phyloP scores from a whole-genome alignment of 139 green algal species.

The Limnomonas spitsbergensis region DNA sequence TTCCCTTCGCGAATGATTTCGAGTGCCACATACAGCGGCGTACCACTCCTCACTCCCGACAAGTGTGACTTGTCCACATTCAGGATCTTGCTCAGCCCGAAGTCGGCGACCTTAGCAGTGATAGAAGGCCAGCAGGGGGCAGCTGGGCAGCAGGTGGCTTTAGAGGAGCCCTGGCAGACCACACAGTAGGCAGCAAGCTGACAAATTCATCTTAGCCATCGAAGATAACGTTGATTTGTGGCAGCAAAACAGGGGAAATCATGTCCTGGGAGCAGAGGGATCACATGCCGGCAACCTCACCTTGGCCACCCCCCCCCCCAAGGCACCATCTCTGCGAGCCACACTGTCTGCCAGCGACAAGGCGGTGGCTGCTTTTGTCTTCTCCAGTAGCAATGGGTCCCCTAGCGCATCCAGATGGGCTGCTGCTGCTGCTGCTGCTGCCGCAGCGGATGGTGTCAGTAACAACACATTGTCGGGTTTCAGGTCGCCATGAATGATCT shows the following conservation, averaged over 20 bases:
- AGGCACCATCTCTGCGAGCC: not conserved
- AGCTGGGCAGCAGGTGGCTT: too few relatives aligned
- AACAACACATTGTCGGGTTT: slow-evolving; percentile 22
- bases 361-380: not conserved
- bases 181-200: too few relatives aligned
- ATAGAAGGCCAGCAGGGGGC: not conserved
- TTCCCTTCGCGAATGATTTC: slow-evolving; percentile 22
- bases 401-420: not conserved
- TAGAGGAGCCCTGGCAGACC: not conserved
- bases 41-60: slow-evolving; percentile 32
- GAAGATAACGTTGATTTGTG: too few relatives aligned
- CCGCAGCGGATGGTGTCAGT: not conserved
- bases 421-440: not conserved
- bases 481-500: slow-evolving; percentile 22
- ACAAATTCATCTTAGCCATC: too few relatives aligned
- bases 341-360: not conserved
- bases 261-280: too few relatives aligned
- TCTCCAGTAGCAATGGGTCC: not conserved
- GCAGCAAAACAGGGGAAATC: too few relatives aligned
- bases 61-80: slow-evolving; percentile 33
- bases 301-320: not conserved
- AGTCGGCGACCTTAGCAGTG: slow-evolving; percentile 39
- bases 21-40: slow-evolving; percentile 40
- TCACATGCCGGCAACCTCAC: not conserved
- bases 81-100: slow-evolving; percentile 42